Evolutionary conservation across 2,329 filamentous ascomycete genomes (phyloP).

Genomic region (Fusarium solani-melongenae): DNA sequence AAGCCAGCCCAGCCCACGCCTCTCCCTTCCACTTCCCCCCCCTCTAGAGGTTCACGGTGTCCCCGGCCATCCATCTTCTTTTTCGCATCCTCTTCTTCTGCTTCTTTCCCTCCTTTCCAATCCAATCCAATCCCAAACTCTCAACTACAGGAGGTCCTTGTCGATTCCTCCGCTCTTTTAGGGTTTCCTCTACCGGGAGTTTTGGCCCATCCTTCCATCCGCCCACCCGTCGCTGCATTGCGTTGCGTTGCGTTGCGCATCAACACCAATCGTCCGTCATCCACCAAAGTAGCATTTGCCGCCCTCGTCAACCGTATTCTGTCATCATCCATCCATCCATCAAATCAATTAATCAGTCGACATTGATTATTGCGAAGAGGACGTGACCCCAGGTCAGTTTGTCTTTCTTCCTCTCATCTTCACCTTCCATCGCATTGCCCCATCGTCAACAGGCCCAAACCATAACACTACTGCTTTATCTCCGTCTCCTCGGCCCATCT

Average conservation of each 20-base stretch:
- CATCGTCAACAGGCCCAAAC: neutral
- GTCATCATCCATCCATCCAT: neutral
- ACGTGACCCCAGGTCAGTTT: slow-evolving; percentile 8
- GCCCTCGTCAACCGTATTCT: slow-evolving; percentile 4
- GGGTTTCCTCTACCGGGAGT: slow-evolving; percentile 20
- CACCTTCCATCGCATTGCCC: neutral
- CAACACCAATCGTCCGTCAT: neutral
- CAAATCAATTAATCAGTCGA: neutral
- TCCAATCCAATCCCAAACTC: neutral
- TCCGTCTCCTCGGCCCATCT: slow-evolving; percentile 25
- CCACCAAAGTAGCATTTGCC: slow-evolving; percentile 2
- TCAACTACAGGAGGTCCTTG: neutral
- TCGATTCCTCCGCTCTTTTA: slow-evolving; percentile 28
- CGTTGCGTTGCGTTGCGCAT: slow-evolving; percentile 7
- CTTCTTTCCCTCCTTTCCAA: slow-evolving; percentile 7
- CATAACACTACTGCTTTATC: neutral
- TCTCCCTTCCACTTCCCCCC: neutral
- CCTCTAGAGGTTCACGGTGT: slow-evolving; percentile 26
- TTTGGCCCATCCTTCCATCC: slow-evolving; percentile 24
- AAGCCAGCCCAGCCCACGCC: slow-evolving; percentile 13
- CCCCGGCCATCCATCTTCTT: slow-evolving; percentile 27
- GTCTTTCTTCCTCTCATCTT: neutral
- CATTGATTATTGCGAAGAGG: neutral
- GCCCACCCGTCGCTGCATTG: slow-evolving; percentile 5
- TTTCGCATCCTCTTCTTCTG: slow-evolving; percentile 28